Percentiles rank a stretch among this genome's conserved stretches.
These are phyloP conservation scores for Beauveria asiatica DNA, from an alignment of 2,329 filamentous ascomycete species.

Conservation along the genomic window DNA sequence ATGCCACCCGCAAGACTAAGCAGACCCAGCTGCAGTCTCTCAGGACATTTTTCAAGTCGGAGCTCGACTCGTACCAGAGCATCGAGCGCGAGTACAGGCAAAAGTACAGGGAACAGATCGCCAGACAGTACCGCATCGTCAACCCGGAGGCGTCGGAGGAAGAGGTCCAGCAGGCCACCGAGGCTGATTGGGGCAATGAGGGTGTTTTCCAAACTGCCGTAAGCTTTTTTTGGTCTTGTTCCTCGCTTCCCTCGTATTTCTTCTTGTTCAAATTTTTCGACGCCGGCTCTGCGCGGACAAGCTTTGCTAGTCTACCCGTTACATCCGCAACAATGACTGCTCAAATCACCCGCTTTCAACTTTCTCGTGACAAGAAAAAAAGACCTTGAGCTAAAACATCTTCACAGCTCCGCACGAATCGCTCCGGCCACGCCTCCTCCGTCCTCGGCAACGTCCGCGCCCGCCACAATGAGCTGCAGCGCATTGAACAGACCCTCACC, in stretches of 20 bases:
- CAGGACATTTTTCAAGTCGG: conserved; percentile 63
- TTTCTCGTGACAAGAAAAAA: background rate
- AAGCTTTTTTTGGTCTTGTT: conserved; percentile 23
- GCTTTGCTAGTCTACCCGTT: background rate
- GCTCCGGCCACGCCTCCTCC: conserved; percentile 61
- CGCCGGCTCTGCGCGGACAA: background rate
- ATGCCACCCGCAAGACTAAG: conserved; percentile 56
- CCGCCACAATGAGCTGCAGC: conserved; percentile 74
- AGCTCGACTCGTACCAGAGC: conserved; percentile 60
- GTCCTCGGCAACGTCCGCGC: conserved; percentile 72
- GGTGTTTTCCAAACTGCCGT: conserved; percentile 78
- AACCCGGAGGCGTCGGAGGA: conserved; percentile 70
- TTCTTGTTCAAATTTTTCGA: background rate
- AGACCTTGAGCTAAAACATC: background rate
- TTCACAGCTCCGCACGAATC: conserved; percentile 62
- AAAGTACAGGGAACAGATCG: conserved; percentile 69
- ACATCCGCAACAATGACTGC: background rate
- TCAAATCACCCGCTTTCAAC: too few species aligned
- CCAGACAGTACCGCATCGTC: conserved; percentile 71
- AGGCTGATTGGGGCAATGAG: conserved; percentile 67
- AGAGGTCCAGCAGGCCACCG: conserved; percentile 60
- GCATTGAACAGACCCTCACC: conserved; percentile 65
- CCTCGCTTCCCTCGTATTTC: background rate
- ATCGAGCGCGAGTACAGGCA: conserved; percentile 65
- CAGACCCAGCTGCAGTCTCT: conserved; percentile 59